Evolutionary conservation across 2,329 filamentous ascomycete species (phyloP), one percentile per base, ranked within the genome.

Genomic region (Chalaropsis ovoidea): DNA sequence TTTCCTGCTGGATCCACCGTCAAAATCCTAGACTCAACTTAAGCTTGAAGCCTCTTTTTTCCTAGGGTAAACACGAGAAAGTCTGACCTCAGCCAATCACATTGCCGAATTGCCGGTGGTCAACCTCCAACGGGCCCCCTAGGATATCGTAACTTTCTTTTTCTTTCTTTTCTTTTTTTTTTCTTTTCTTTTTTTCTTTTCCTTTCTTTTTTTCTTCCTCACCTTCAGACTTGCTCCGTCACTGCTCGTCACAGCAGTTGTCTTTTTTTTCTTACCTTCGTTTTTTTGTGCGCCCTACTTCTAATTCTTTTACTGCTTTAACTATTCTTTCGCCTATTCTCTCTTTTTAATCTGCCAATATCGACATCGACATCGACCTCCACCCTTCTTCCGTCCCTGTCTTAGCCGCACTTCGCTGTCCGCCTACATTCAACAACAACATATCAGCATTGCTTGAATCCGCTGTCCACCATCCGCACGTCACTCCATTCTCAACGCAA

Each of bases 31-130:
- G 54, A 35, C 27, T 58, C 11, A 58, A 58, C 54, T 58, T 58
- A 64, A 64, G n/a, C 27, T 62, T 45, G 39, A 45, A 45, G 63
- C 24, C 52, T 45, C n/a, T 60, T 56, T 52, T 52, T 52, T 1
- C 35, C 49, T 22, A 64, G 63, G 41, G 42, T 64, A 61, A 64
- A 64, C 63, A 64, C 63, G 63, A 64, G 63, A 42, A 64, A 60
- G 52, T 39, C 52, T 47, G 42, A 42, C 27, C 41, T 27, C 61
- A 39, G 43, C 31, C 64, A 43, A 61, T 62, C 58, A 43, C 11
- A 17, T 63, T 45, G 49, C 27, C 17, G 27, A 3, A 39, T 13
- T 39, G 54, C 27, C 54, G 17, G 15, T 35, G 3, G 15, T 47
- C 17, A 39, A 47, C 13, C 15, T 47, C 15, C 15, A 47, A 15